Conservation (phyloP, 441 rosid species). For the Melastoma candidum region DNA sequence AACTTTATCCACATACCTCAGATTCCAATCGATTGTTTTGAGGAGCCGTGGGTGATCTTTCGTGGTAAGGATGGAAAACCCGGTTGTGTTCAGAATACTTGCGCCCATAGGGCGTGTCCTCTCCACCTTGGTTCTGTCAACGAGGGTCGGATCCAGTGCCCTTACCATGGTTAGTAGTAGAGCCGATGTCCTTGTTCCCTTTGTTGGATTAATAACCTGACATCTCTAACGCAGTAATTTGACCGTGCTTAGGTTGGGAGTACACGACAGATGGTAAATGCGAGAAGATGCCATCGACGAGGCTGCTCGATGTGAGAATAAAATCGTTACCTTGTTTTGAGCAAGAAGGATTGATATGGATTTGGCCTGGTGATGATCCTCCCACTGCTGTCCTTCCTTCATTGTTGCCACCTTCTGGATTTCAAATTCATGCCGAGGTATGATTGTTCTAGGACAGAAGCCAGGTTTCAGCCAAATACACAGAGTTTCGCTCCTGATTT, state of each 20-base stretch:
- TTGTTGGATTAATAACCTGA: not conserved
- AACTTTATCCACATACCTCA: conserved; percentile 16
- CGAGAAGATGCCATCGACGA: conserved; percentile 86
- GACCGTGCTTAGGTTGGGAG: conserved; percentile 68
- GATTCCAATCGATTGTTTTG: conserved; percentile 93
- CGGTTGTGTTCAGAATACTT: conserved; percentile 84
- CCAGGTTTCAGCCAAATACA: no score
- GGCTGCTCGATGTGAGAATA: conserved; percentile 51
- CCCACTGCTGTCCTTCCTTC: conserved; percentile 68
- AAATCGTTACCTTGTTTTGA: conserved; percentile 80
- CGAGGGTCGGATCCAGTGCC: conserved; percentile 89
- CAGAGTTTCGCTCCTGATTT: not conserved
- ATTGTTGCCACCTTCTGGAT: conserved; percentile 81
- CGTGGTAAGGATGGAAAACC: conserved; percentile 88
- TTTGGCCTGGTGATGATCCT: conserved; percentile 88
- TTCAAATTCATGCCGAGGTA: conserved; percentile 90
- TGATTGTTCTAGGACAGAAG: not conserved
- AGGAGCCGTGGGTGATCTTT: conserved; percentile 89
- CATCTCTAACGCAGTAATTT: conserved; percentile 4
- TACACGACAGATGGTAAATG: conserved; percentile 90
- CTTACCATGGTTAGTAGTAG: conserved; percentile 76
- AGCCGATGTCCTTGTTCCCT: not conserved
- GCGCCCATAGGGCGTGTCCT: conserved; percentile 98
- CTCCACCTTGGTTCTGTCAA: conserved; percentile 92
- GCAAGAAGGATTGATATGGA: conserved; percentile 94